Conservation (phyloP, 2,329 filamentous ascomycete genomes). For the Epichloe elymi region DNA sequence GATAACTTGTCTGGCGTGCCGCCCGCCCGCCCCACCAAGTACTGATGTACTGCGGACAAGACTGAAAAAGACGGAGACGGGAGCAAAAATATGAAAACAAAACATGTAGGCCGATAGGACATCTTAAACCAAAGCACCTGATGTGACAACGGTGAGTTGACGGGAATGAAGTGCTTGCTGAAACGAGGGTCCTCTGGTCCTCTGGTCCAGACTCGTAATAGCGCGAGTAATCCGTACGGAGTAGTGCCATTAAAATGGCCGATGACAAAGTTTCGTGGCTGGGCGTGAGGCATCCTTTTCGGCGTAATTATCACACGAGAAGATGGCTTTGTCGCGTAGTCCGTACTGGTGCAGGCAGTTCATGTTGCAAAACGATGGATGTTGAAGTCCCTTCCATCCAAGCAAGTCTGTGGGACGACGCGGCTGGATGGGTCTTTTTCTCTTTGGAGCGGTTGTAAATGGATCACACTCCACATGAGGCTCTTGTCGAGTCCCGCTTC, state of each 20-base stretch:
- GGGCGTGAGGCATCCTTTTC: not conserved
- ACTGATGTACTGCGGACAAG: too few relatives aligned
- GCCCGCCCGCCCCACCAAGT: too few relatives aligned
- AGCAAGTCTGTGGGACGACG: constrained; percentile 4
- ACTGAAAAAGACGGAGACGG: too few relatives aligned
- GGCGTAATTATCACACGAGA: not conserved
- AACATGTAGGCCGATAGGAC: too few relatives aligned
- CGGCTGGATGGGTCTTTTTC: constrained; percentile 5
- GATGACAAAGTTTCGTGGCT: not conserved
- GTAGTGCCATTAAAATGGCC: not conserved
- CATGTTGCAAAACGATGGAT: not conserved
- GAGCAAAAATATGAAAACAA: too few relatives aligned
- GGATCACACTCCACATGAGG: constrained; percentile 11
- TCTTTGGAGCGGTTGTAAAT: constrained; percentile 6
- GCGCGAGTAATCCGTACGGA: not conserved
- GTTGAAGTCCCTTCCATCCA: constrained; percentile 5
- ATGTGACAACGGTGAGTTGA: too few relatives aligned
- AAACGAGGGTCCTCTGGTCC: not conserved
- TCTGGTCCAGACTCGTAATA: not conserved
- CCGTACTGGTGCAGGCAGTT: not conserved
- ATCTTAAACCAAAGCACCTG: not conserved
- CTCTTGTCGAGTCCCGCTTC: constrained; percentile 10
- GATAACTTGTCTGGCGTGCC: too few relatives aligned
- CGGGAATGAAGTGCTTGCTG: not conserved
- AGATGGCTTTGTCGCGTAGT: not conserved